Percentiles rank a stretch among this genome's conserved stretches.
Conservation (phyloP, 257 asterid species). For the Penstemon eatonii region DNA sequence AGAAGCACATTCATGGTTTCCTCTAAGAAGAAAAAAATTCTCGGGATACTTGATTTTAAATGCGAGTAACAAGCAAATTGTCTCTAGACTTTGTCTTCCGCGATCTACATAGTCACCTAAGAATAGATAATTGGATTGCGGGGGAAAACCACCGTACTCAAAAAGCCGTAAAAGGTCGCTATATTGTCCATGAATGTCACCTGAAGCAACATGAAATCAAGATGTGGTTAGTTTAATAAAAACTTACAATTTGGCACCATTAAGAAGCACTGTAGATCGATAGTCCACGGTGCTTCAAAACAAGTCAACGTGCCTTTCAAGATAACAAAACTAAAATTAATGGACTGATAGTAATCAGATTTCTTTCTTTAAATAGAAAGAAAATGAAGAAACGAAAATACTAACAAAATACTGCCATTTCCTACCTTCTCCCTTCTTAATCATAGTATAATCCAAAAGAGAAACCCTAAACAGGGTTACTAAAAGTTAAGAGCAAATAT, state of each 20-base stretch:
- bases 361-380: background rate
- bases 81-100: conserved; percentile 59
- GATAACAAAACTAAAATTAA: conserved; percentile 2
- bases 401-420: background rate
- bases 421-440: background rate
- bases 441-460: background rate
- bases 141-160: conserved; percentile 62
- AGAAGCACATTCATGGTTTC: conserved; percentile 64
- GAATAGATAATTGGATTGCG: conserved; percentile 57
- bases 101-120: conserved; percentile 64
- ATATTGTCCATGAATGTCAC: conserved; percentile 65
- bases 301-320: conserved; percentile 3
- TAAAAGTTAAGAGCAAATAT: conserved; percentile 7
- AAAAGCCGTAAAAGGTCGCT: conserved; percentile 66
- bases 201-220: conserved; percentile 30
- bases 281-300: conserved; percentile 16
- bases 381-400: background rate
- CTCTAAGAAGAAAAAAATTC: conserved; percentile 59
- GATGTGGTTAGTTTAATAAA: conserved; percentile 19
- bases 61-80: conserved; percentile 62
- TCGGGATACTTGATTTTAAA: conserved; percentile 60
- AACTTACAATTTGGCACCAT: conserved; percentile 19
- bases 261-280: conserved; percentile 1
- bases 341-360: background rate
- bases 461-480: background rate